Evolutionary conservation across 2,329 filamentous ascomycete species (phyloP).

Genomic region (Phaeosphaeriaceae sp.): DNA sequence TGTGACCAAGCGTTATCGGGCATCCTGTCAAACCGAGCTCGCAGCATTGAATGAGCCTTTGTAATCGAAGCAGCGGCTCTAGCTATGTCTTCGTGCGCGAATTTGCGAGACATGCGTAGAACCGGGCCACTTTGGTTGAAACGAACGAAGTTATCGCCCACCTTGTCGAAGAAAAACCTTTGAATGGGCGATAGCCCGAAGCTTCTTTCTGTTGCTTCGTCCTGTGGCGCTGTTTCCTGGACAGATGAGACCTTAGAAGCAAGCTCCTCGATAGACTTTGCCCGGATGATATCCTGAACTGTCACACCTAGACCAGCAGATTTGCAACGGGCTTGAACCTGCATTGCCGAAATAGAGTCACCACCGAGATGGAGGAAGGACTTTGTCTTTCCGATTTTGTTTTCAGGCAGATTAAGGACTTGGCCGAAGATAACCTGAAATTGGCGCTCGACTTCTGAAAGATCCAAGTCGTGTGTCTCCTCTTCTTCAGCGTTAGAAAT

Average conservation of each 20-base stretch:
- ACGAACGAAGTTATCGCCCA: constrained; percentile 32
- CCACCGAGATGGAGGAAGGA: constrained; percentile 44
- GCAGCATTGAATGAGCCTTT: constrained; percentile 49
- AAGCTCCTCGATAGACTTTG: constrained; percentile 37
- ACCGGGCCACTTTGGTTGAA: constrained; percentile 45
- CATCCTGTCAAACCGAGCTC: constrained; percentile 45
- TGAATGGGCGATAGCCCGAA: constrained; percentile 43
- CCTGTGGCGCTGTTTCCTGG: constrained; percentile 3
- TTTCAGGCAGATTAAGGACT: constrained; percentile 33
- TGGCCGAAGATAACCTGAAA: constrained; percentile 40
- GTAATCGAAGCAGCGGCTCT: constrained; percentile 41
- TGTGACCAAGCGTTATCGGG: constrained; percentile 42
- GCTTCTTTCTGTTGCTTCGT: constrained; percentile 25
- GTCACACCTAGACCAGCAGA: constrained; percentile 37
- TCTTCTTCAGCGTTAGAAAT: constrained; percentile 33
- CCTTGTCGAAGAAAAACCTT: constrained; percentile 34
- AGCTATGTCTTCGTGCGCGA: constrained; percentile 32
- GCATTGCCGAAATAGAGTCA: constrained; percentile 46
- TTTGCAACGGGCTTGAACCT: constrained; percentile 40
- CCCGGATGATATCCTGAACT: constrained; percentile 43
- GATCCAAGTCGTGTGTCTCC: constrained; percentile 12
- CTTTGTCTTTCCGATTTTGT: constrained; percentile 37
- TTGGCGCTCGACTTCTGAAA: constrained; percentile 29
- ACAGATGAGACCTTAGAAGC: constrained; percentile 27
- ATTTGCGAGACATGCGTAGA: constrained; percentile 27